Base-by-base conservation (phyloP, 2,329 filamentous ascomycete genomes). In the Stagonosporopsis vannaccii region DNA sequence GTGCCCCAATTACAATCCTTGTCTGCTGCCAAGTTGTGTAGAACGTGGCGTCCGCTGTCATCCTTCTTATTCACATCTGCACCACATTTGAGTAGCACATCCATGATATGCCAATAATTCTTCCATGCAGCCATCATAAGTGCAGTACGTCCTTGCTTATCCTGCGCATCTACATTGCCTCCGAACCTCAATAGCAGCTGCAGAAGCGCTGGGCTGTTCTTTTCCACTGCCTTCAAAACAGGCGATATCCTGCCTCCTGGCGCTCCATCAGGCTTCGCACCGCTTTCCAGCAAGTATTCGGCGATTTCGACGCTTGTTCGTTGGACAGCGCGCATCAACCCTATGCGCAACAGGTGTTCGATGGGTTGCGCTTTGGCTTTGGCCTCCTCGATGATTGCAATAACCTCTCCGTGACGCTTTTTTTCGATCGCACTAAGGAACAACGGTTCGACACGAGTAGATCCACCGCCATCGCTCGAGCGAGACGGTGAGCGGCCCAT, bases 1-100 rank as follows among this genome's bases (percentile, higher is more conserved):
- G 78, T 70, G 1, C 77, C 79, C 80, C 80, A 82, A 33, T 81
- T 77, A 55, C 77, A 79, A 54, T 77, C 73, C 54, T 80, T 76
- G 53, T 77, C 75, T 22, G 73, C 74, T 3, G 75, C 75, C 36
- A 77, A 51, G 35, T 76, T 76, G 45, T 76, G 70, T 37, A 77
- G 59, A 6, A 75, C 66, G 49, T 75, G 75, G 40, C 72, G 65
- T 15, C 67, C 67, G 19, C 64, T 66, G 13, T 68, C 68, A 54
- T 75, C 75, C 39, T 69, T 69, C 32, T 71, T 69, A 51, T 78
- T 76, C n/a, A 76, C 69, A 50, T 77, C 69, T 3, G 78, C 77
- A 13, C 73, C 73, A 6, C 68, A 61, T 12, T 74, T 62, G 4
- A 79, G 36, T 13, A 80, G 64, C 42, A 74, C 63, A 7, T 70